phyloP scores from a whole-genome alignment of 352 stramenopile species.

The Pythium oligandrum region DNA sequence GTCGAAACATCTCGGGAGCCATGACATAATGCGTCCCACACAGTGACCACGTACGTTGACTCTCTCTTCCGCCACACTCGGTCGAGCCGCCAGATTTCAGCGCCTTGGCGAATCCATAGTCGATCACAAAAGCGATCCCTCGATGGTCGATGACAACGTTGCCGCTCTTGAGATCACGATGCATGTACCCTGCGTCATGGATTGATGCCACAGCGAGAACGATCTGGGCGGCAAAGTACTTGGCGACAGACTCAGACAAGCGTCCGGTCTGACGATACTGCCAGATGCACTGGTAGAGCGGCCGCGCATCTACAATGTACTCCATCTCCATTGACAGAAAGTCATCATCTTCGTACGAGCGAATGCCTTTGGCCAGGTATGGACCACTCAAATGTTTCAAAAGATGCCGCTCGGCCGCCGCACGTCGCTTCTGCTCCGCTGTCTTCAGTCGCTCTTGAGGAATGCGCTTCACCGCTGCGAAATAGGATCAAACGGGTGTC shows the following conservation, averaged over 20 bases:
- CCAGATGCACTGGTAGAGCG: slow-evolving; percentile 73
- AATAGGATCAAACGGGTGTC: background rate
- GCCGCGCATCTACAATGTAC: slow-evolving; percentile 44
- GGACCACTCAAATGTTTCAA: slow-evolving; percentile 28
- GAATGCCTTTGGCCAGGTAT: slow-evolving; percentile 32
- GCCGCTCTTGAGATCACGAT: slow-evolving; percentile 79
- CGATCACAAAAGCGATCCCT: slow-evolving; percentile 56
- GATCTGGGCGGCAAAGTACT: slow-evolving; percentile 62
- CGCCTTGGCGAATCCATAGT: slow-evolving; percentile 65
- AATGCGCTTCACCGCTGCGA: slow-evolving; percentile 61
- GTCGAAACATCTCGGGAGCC: slow-evolving; percentile 59
- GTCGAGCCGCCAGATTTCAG: slow-evolving; percentile 12
- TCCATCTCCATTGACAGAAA: slow-evolving; percentile 41
- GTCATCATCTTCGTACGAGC: slow-evolving; percentile 21
- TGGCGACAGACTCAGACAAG: slow-evolving; percentile 52
- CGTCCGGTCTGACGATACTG: slow-evolving; percentile 26
- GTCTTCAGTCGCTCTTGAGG: slow-evolving; percentile 24
- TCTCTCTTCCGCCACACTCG: slow-evolving; percentile 40
- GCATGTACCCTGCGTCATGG: slow-evolving; percentile 48
- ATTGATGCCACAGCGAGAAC: slow-evolving; percentile 53
- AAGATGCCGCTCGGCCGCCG: slow-evolving; percentile 41
- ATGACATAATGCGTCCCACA: slow-evolving; percentile 78
- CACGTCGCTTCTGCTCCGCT: slow-evolving; percentile 34
- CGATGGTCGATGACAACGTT: slow-evolving; percentile 50
- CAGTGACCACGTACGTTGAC: slow-evolving; percentile 11